These are phyloP conservation scores for Metrosideros polymorpha DNA, from an alignment of 441 rosid species.

Conservation along the genomic window DNA sequence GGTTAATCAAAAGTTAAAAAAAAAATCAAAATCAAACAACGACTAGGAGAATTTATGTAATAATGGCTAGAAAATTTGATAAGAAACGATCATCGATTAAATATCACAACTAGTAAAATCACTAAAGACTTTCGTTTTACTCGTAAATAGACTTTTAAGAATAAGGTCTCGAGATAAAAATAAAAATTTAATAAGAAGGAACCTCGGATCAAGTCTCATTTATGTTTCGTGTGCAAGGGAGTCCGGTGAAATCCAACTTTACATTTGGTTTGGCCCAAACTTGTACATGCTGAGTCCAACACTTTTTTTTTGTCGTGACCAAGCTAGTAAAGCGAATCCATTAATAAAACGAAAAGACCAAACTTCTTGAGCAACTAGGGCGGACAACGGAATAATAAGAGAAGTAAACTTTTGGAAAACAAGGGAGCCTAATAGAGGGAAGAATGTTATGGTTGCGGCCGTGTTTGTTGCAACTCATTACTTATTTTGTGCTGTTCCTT, in stretches of 20 bases:
- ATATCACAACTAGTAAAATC: background rate
- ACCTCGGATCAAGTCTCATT: background rate
- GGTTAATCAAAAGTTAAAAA: background rate
- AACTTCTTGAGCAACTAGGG: no score
- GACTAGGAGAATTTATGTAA: background rate
- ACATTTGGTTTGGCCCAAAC: background rate
- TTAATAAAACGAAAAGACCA: background rate
- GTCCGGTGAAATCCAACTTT: background rate
- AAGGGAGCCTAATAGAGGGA: background rate
- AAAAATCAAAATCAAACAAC: background rate
- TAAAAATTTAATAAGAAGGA: background rate
- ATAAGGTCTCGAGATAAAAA: background rate
- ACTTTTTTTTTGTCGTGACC: no score
- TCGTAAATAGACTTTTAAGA: background rate
- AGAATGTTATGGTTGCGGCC: background rate
- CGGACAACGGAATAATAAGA: no score
- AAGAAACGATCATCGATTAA: background rate
- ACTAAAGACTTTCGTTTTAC: background rate
- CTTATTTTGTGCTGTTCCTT: background rate
- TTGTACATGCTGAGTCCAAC: accelerated
- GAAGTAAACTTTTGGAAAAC: background rate
- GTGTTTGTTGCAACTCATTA: background rate
- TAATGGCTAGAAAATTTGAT: background rate
- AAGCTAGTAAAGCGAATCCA: background rate
- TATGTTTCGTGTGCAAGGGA: background rate